phyloP scores from a whole-genome alignment of 257 asterid species.

The Scutellaria baicalensis region DNA sequence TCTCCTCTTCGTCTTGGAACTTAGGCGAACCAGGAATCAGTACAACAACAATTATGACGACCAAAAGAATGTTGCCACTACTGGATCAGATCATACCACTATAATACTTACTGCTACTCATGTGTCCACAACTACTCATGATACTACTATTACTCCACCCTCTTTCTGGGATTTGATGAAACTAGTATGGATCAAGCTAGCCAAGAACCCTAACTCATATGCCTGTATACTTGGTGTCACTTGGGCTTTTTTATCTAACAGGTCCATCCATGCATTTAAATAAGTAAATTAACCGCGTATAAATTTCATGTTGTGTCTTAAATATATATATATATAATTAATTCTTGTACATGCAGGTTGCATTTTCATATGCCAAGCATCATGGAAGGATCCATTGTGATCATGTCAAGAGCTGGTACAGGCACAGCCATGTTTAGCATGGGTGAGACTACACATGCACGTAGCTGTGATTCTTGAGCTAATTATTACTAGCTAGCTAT shows the following conservation, averaged over 20 bases:
- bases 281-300: no score
- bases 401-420: conserved; percentile 57
- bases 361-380: conserved; percentile 46
- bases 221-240: conserved; percentile 39
- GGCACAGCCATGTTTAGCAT: conserved; percentile 62
- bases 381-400: conserved; percentile 43
- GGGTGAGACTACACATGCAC: no score
- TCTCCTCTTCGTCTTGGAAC: conserved; percentile 41
- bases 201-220: conserved; percentile 54
- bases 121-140: no score
- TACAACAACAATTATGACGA: neutral
- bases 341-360: conserved; percentile 30
- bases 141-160: neutral
- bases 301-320: no score
- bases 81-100: no score
- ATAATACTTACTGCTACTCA: no score
- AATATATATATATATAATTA: no score
- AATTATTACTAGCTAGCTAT: no score
- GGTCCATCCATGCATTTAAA: no score
- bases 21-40: conserved; percentile 16
- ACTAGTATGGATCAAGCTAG: conserved; percentile 35
- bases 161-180: conserved; percentile 23
- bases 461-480: no score
- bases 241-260: conserved; percentile 55
- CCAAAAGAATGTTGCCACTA: neutral